Percentiles rank a stretch among this genome's conserved stretches.
Evolutionary conservation across 2,329 filamentous ascomycete genomes (phyloP).

Genomic region (Cordyceps javanica): DNA sequence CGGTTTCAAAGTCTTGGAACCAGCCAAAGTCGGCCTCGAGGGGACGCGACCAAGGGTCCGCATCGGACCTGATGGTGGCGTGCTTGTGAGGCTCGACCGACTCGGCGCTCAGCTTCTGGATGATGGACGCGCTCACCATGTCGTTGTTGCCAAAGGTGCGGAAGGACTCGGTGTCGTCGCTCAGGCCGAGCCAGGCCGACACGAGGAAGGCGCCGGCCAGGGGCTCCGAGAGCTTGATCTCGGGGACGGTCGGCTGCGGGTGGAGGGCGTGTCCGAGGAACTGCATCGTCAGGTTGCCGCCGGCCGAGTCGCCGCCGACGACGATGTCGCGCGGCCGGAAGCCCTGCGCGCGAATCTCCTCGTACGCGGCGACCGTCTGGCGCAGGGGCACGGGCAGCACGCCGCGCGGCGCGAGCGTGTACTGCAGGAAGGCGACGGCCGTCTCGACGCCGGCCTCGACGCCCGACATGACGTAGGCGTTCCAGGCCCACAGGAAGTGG

Average conservation of each 20-base stretch:
- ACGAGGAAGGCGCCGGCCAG: constrained; percentile 25
- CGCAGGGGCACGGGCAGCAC: constrained; percentile 26
- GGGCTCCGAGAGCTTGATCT: constrained; percentile 18
- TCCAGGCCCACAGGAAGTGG: constrained; percentile 24
- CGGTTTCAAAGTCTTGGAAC: neutral
- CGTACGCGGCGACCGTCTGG: constrained; percentile 27
- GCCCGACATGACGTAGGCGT: constrained; percentile 19
- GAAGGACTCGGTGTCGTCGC: neutral
- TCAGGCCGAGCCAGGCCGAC: constrained; percentile 21
- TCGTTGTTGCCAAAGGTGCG: constrained; percentile 6
- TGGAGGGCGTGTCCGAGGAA: constrained; percentile 25
- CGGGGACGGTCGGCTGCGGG: constrained; percentile 18
- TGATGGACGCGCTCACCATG: constrained; percentile 3
- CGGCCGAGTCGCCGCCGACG: constrained; percentile 29
- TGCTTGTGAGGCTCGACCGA: neutral
- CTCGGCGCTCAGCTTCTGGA: neutral
- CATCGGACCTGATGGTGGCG: neutral
- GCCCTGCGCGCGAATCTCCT: constrained; percentile 24
- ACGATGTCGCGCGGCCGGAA: constrained; percentile 25
- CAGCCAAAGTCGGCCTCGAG: constrained; percentile 3
- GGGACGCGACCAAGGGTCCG: constrained; percentile 7
- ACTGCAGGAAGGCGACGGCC: constrained; percentile 29
- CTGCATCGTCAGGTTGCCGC: constrained; percentile 26
- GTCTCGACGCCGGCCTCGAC: constrained; percentile 19
- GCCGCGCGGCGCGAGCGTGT: constrained; percentile 26